Evolutionary conservation across 345 rosid genomes (phyloP).

Genomic region (Mangifera indica): DNA sequence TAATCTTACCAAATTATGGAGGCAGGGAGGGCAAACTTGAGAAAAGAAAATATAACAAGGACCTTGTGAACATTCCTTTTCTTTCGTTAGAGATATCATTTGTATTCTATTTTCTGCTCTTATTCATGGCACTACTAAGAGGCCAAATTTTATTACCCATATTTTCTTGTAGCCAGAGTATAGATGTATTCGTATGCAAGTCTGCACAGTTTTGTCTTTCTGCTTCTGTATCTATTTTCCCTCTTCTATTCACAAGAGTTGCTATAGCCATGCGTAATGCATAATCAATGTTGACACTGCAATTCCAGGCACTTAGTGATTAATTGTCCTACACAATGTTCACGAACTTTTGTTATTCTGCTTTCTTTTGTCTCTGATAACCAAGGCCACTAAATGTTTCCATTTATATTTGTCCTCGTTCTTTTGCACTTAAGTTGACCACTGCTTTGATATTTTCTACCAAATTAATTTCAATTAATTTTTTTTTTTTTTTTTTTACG

Average conservation of each 20-base stretch:
- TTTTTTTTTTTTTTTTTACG: background rate
- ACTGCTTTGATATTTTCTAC: conserved; percentile 1
- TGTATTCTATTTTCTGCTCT: background rate
- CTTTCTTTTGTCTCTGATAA: background rate
- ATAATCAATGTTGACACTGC: background rate
- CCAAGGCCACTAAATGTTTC: background rate
- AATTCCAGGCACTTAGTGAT: background rate
- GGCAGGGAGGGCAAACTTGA: background rate
- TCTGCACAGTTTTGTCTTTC: background rate
- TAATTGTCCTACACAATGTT: background rate
- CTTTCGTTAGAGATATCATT: background rate
- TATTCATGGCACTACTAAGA: background rate
- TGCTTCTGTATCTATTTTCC: background rate
- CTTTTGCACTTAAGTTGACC: background rate
- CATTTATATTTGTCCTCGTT: background rate
- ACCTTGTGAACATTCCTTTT: background rate
- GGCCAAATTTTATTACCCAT: background rate
- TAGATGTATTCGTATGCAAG: background rate
- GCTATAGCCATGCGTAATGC: background rate
- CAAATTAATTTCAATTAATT: background rate
- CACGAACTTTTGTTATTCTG: background rate
- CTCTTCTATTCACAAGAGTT: background rate
- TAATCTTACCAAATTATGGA: background rate
- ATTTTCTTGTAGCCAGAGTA: background rate
- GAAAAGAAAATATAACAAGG: background rate